Evolutionary conservation across 2,329 filamentous ascomycete species (phyloP).

Genomic region (Beauveria rudraprayagi): DNA sequence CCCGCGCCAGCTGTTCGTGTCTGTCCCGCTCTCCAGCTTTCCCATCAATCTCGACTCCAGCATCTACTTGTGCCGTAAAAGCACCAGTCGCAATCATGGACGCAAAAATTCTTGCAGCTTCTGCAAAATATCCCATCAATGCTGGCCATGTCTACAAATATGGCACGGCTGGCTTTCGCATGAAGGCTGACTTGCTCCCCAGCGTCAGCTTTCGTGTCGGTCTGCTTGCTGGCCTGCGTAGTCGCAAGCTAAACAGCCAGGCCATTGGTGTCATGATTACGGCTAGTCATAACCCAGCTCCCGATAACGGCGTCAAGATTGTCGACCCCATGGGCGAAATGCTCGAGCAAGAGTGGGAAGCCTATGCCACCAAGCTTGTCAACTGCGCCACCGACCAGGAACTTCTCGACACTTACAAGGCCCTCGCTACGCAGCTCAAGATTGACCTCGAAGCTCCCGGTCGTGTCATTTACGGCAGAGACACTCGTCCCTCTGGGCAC

Average conservation of each 20-base stretch:
- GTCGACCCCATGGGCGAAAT: constrained; percentile 98
- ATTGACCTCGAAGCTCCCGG: constrained; percentile 63
- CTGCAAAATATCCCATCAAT: constrained; percentile 53
- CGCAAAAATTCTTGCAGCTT: constrained; percentile 50
- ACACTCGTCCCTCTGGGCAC: constrained; percentile 87
- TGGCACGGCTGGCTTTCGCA: constrained; percentile 60
- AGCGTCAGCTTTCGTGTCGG: constrained; percentile 91
- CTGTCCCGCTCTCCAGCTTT: neutral
- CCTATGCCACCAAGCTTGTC: constrained; percentile 77
- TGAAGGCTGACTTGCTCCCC: constrained; percentile 72
- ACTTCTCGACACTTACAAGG: constrained; percentile 67
- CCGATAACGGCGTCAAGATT: constrained; percentile 89
- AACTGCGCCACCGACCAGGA: constrained; percentile 71
- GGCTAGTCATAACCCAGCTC: constrained; percentile 82
- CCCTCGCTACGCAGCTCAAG: constrained; percentile 66
- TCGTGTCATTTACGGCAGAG: constrained; percentile 81
- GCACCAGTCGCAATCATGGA: constrained; percentile 34
- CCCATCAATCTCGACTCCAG: neutral
- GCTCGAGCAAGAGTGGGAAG: constrained; percentile 93
- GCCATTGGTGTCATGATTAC: constrained; percentile 96
- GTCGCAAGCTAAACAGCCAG: constrained; percentile 80
- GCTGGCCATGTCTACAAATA: constrained; percentile 51
- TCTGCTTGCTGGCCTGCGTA: constrained; percentile 78
- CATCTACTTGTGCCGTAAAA: neutral
- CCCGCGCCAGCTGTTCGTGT: constrained; percentile 3